Conservation (phyloP, 768 basidiomycete genomes). For the Coprinopsis strossmayeri region DNA sequence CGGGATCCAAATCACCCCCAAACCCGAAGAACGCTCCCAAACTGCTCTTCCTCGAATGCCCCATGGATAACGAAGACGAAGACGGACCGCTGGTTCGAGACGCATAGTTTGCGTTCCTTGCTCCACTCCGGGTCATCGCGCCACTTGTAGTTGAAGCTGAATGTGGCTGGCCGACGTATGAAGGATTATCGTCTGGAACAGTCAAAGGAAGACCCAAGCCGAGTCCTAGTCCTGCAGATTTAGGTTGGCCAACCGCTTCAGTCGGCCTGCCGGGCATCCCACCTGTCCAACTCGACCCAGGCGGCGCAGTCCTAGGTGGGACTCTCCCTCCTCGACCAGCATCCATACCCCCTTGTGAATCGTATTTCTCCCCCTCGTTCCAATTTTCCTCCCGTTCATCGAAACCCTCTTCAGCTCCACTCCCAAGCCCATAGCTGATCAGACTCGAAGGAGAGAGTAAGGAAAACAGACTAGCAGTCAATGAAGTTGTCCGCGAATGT, state of each 20-base stretch:
- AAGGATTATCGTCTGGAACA: not conserved
- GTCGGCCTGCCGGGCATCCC: not conserved
- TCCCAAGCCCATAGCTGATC: slow-evolving; percentile 5
- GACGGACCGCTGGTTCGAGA: no score
- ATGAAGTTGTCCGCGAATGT: slow-evolving; percentile 3
- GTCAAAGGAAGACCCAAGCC: not conserved
- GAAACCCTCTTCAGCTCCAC: not conserved
- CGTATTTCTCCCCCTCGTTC: not conserved
- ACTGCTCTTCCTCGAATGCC: not conserved
- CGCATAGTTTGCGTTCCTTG: not conserved
- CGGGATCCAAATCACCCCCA: not conserved
- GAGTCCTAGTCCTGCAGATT: not conserved
- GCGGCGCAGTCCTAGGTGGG: not conserved
- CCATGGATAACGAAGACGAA: not conserved
- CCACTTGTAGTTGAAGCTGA: no score
- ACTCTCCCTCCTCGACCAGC: no score
- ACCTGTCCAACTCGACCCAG: not conserved
- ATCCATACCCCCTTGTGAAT: not conserved
- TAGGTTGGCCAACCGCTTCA: not conserved
- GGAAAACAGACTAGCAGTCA: slow-evolving; percentile 1
- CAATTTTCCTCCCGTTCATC: not conserved
- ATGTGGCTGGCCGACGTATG: no score
- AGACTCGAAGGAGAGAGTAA: slow-evolving; percentile 12
- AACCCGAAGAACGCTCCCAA: not conserved
- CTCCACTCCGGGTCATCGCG: not conserved